Conservation (phyloP, 202 grass and related monocot genomes). For the Musa balbisiana region DNA sequence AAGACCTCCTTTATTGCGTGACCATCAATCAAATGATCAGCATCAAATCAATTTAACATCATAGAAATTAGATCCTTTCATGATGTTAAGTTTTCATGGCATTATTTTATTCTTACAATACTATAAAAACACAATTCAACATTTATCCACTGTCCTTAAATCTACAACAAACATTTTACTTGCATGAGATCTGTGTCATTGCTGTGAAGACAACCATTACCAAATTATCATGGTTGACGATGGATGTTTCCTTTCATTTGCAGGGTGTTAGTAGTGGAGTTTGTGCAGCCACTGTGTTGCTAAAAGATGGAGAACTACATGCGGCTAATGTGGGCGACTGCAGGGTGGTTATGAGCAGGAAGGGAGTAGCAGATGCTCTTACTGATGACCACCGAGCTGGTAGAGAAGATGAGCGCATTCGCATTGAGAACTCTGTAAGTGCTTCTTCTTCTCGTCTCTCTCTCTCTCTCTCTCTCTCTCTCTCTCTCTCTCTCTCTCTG, state of each 20-base stretch:
- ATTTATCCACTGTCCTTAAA: no score
- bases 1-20: not conserved
- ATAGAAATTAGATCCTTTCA: no score
- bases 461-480: not conserved
- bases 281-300: constrained; percentile 53
- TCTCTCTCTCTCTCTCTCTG: no score
- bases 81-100: no score
- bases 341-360: constrained; percentile 48
- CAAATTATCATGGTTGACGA: not conserved
- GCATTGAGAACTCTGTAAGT: constrained; percentile 53
- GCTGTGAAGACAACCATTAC: no score
- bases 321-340: constrained; percentile 82
- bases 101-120: no score
- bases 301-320: constrained; percentile 47
- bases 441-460: no score
- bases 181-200: no score
- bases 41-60: no score
- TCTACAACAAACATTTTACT: no score
- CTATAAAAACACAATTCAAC: no score
- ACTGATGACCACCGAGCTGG: constrained; percentile 56
- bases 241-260: not conserved
- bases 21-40: not conserved
- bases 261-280: constrained; percentile 45
- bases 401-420: constrained; percentile 46
- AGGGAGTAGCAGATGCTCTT: constrained; percentile 38